phyloP scores from a whole-genome alignment of 1,139 yeast genomes.

The Yamadazyma dushanensis region DNA sequence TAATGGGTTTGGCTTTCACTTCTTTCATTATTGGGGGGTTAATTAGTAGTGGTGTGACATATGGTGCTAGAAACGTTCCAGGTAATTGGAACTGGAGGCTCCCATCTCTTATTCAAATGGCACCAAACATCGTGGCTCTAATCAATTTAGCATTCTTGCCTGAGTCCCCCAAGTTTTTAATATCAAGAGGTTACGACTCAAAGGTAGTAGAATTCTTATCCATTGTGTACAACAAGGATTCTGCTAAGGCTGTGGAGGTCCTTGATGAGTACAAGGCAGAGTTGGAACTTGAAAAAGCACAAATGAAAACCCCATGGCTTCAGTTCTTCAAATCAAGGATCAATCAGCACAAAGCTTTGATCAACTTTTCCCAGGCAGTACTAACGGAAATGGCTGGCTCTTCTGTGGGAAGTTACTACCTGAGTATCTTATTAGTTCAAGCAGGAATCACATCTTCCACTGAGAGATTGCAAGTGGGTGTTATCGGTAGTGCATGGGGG shows the following conservation, averaged over 20 bases:
- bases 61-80: conserved; percentile 13
- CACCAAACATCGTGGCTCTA: conserved; percentile 13
- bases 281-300: conserved; percentile 1
- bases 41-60: conserved; percentile 15
- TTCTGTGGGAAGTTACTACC: conserved; percentile 15
- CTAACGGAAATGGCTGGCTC: conserved; percentile 16
- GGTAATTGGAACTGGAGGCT: conserved; percentile 20
- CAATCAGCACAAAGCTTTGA: neutral
- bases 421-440: conserved; percentile 10
- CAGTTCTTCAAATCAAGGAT: neutral
- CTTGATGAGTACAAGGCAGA: conserved; percentile 9
- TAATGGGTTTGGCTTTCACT: conserved; percentile 15
- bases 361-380: conserved; percentile 7
- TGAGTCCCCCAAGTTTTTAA: conserved; percentile 18
- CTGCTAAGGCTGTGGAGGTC: conserved; percentile 1
- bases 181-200: conserved; percentile 11
- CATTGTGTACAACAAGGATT: conserved; percentile 9
- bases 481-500: conserved; percentile 12
- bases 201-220: conserved; percentile 13
- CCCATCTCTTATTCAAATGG: conserved; percentile 18
- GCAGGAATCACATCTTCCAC: conserved; percentile 12
- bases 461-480: conserved; percentile 10
- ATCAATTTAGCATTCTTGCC: conserved; percentile 15
- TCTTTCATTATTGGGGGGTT: conserved; percentile 15
- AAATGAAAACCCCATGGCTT: conserved; percentile 1